These are phyloP conservation scores for Triticum turgidum DNA, from an alignment of 176 grass and related monocot species.

Conservation along the genomic window DNA sequence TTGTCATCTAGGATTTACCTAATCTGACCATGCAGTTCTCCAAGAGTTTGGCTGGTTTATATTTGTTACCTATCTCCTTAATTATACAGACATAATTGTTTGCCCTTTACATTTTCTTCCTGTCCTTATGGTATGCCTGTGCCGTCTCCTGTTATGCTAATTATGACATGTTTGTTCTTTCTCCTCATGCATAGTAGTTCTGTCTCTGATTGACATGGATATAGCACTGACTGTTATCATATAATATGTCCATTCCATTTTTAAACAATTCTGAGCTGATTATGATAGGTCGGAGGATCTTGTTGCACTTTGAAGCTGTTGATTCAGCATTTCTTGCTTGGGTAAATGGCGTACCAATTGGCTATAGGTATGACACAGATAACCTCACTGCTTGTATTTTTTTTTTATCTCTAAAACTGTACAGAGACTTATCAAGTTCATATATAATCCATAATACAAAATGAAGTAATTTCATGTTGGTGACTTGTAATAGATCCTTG, in stretches of 20 bases:
- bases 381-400: not conserved
- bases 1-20: not conserved
- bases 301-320: slow-evolving; percentile 96
- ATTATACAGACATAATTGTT: not conserved
- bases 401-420: not conserved
- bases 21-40: not conserved
- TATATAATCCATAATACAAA: not conserved
- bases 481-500: not conserved
- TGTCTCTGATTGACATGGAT: slow-evolving; percentile 17
- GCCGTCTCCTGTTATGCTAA: not conserved
- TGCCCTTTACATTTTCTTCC: not conserved
- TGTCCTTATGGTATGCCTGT: not conserved
- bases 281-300: slow-evolving; percentile 79
- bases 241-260: not conserved
- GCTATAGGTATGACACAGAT: slow-evolving; percentile 68
- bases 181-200: not conserved
- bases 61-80: not conserved
- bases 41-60: not conserved
- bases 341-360: slow-evolving; percentile 81
- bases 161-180: slow-evolving; percentile 11
- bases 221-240: not conserved
- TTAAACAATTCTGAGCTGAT: slow-evolving; percentile 4
- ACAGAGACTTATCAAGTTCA: not conserved
- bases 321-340: slow-evolving; percentile 95
- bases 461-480: not conserved